Evolutionary conservation across 2,329 filamentous ascomycete species (phyloP), one percentile per base, ranked within the genome.

Genomic region (Fusarium sacchari): DNA sequence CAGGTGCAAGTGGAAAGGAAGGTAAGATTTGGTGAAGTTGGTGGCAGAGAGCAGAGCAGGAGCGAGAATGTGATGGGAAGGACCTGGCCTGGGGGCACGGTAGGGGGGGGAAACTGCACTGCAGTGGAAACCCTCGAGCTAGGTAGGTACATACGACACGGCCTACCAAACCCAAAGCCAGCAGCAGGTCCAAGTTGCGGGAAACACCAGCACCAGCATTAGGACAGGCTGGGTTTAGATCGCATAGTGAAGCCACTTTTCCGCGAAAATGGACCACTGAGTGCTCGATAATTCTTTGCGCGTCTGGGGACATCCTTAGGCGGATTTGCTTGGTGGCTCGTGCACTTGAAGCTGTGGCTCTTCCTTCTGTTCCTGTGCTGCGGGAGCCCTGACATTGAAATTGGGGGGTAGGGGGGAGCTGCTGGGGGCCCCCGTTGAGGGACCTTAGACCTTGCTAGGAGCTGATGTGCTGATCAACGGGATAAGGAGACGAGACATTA

Each of bases 311-410:
- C 55, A 42, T 60, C 43, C 64, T 43, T 55, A n/a, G 36, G 43
- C 64, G 64, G 56, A 68, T 68, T 68, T 49, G 32, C 47, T 49
- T 36, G 53, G 68, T 77, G 75, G 76, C 72, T 74, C 72, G 73
- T 76, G 74, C 74, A 62, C 67, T 71, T 49, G 60, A 46, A 66
- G 69, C 71, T 70, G 67, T 64, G 58, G 59, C 60, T 69, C 53
- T 40, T 63, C 68, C 52, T 72, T 53, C 60, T 69, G 46, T 60
- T 63, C 67, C 56, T 74, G 53, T 60, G 60, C 67, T 78, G 74
- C 72, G 76, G 74, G 74, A 76, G 76, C 71, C 74, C 74, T 78
- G 74, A 74, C 73, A 74, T 76, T 68, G 74, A 74, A 77, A 74
- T 75, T 76, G 76, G 76, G 75, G 58, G 67, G 32, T 37, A 46